Conservation (phyloP, 768 basidiomycete species). For the Hypsizygus marmoreus region DNA sequence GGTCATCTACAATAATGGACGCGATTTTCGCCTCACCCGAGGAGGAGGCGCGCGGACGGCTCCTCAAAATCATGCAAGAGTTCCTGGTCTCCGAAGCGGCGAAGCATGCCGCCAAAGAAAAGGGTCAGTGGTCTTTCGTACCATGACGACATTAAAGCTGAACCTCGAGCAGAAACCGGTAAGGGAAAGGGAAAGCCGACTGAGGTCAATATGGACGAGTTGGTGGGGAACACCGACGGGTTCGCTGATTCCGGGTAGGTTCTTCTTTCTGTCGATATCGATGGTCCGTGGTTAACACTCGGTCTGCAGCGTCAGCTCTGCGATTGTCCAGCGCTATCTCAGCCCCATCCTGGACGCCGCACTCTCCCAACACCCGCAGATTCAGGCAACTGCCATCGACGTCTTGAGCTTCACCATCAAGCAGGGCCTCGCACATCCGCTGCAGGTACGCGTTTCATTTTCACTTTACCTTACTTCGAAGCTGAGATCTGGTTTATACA, state of each 20-base stretch:
- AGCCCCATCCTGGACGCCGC: constrained; percentile 80
- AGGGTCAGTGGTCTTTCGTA: constrained; percentile 41
- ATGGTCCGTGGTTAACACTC: not conserved
- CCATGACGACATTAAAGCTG: too few relatives aligned
- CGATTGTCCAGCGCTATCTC: constrained; percentile 92
- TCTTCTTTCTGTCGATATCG: not conserved
- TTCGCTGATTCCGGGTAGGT: constrained; percentile 96
- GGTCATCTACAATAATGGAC: constrained; percentile 86
- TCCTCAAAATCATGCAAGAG: constrained; percentile 89
- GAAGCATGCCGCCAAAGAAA: constrained; percentile 74
- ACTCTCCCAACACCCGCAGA: constrained; percentile 65
- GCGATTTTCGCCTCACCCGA: constrained; percentile 77
- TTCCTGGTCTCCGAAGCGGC: constrained; percentile 83
- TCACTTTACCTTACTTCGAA: not conserved
- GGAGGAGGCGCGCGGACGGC: constrained; percentile 67
- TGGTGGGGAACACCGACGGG: constrained; percentile 93
- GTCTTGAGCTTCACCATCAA: constrained; percentile 91
- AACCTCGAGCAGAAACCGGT: constrained; percentile 32
- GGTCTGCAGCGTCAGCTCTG: constrained; percentile 79
- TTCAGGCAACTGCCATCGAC: constrained; percentile 85
- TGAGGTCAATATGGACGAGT: constrained; percentile 85
- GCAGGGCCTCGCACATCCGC: constrained; percentile 93
- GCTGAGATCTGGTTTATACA: not conserved
- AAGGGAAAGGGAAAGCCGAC: constrained; percentile 46
- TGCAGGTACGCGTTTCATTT: constrained; percentile 58